A percentile compares a stretch with the other conserved stretches of the same genome.
phyloP scores from a whole-genome alignment of 2,329 filamentous ascomycete genomes.

The Thielaviopsis populi region DNA sequence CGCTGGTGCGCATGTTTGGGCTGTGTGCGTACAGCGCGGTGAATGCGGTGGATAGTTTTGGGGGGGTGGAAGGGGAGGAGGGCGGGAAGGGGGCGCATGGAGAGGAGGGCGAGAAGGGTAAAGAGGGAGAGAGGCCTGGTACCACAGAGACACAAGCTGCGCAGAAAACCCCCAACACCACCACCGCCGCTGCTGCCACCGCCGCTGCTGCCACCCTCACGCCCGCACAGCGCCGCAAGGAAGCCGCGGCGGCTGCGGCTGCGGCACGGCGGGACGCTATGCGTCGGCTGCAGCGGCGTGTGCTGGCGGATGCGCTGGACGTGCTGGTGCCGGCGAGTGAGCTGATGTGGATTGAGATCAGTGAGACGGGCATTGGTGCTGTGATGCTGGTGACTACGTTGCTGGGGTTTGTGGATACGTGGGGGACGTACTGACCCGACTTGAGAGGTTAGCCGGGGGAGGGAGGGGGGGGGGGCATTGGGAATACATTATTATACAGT shows the following conservation, averaged over 20 bases:
- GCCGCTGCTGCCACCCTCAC: too few relatives aligned
- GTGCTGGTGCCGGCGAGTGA: conserved; percentile 44
- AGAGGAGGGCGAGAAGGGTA: conserved; percentile 21
- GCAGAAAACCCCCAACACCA: too few relatives aligned
- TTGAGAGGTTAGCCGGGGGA: background rate
- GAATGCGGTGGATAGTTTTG: conserved; percentile 9
- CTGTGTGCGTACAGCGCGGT: conserved; percentile 26
- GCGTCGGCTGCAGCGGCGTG: conserved; percentile 28
- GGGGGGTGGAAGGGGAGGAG: conserved; percentile 17
- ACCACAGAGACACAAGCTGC: too few relatives aligned
- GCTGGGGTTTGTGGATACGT: conserved; percentile 45
- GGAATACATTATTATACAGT: background rate
- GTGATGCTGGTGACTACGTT: conserved; percentile 48
- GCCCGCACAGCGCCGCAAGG: background rate
- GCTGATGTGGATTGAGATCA: conserved; percentile 44
- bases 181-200: too few relatives aligned
- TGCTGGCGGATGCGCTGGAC: conserved; percentile 46
- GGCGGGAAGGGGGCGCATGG: conserved; percentile 13
- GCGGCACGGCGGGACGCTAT: background rate
- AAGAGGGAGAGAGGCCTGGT: conserved; percentile 19
- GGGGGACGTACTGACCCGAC: conserved; percentile 33
- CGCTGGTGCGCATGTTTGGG: conserved; percentile 29
- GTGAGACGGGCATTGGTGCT: conserved; percentile 37
- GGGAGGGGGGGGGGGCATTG: background rate
- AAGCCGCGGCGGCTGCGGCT: background rate